These are phyloP conservation scores for Musa itinerans DNA, from an alignment of 176 grass and related monocot genomes.

Conservation along the genomic window DNA sequence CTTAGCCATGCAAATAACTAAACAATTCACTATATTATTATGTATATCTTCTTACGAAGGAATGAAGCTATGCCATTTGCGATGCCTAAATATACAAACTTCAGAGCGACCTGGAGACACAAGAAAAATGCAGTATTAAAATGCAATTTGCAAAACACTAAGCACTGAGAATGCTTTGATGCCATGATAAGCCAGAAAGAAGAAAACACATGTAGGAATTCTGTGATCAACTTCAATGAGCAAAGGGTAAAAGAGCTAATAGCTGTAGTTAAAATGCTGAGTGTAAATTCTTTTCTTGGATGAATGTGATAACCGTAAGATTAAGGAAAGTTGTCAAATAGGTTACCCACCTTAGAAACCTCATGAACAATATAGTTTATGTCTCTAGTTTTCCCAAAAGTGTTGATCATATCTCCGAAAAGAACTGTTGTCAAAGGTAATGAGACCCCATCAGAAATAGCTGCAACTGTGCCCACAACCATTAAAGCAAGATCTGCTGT, in stretches of 20 bases:
- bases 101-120: not conserved
- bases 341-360: slow-evolving; percentile 2
- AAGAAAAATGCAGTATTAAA: not conserved
- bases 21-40: not conserved
- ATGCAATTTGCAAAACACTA: not conserved
- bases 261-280: not conserved
- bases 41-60: slow-evolving; percentile 8
- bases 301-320: not conserved
- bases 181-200: not conserved
- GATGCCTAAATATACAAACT: slow-evolving; percentile 13
- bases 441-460: slow-evolving; percentile 3
- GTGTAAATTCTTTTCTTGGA: not conserved
- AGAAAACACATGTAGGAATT: not conserved
- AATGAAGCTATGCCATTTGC: slow-evolving; percentile 10
- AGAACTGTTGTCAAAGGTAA: slow-evolving; percentile 12
- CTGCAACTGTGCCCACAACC: slow-evolving; percentile 3
- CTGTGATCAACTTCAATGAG: no score
- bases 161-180: not conserved
- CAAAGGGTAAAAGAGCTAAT: not conserved
- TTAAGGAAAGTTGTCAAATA: not conserved
- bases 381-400: not conserved
- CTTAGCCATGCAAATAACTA: not conserved
- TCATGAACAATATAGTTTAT: not conserved
- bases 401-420: slow-evolving; percentile 8
- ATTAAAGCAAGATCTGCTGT: not conserved